phyloP scores from a whole-genome alignment of 2,329 filamentous ascomycete species.

The Zarea fungicola region DNA sequence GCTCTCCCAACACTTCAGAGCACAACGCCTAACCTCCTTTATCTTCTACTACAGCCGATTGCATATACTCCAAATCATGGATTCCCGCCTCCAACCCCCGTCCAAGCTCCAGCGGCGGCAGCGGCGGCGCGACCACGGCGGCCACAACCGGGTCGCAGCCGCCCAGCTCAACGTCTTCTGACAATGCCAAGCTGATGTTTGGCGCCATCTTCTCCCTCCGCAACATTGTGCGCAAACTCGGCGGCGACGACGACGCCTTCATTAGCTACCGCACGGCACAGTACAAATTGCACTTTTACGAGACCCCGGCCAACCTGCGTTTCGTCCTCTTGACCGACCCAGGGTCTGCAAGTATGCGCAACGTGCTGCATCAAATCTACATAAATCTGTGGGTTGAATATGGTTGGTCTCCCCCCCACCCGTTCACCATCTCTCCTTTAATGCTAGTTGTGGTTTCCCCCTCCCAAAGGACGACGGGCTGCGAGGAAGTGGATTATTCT shows the following conservation, averaged over 20 bases:
- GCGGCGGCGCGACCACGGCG: conserved; percentile 14
- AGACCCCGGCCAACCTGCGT: conserved; percentile 91
- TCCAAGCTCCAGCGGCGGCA: conserved; percentile 20
- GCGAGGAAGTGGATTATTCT: no score
- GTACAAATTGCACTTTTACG: conserved; percentile 99
- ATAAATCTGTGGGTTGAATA: conserved; percentile 98
- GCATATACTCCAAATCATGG: conserved; percentile 93
- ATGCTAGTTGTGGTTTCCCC: not conserved
- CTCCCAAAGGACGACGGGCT: no score
- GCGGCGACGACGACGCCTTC: conserved; percentile 90
- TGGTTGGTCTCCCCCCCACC: no score
- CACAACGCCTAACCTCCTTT: not conserved
- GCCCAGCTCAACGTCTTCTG: conserved; percentile 41
- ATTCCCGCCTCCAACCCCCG: conserved; percentile 48
- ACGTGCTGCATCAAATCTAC: conserved; percentile 96
- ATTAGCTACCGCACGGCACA: conserved; percentile 88
- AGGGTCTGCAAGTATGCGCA: conserved; percentile 81
- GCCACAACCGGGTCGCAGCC: conserved; percentile 15
- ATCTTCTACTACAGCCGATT: conserved; percentile 64
- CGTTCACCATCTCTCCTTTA: no score
- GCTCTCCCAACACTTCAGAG: not conserved
- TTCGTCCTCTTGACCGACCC: conserved; percentile 96
- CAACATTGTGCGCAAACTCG: conserved; percentile 94
- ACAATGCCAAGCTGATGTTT: conserved; percentile 96
- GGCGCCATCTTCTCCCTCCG: conserved; percentile 93